Conservation (phyloP, 176 grass and related monocot species). For the Urochloa ruziziensis region DNA sequence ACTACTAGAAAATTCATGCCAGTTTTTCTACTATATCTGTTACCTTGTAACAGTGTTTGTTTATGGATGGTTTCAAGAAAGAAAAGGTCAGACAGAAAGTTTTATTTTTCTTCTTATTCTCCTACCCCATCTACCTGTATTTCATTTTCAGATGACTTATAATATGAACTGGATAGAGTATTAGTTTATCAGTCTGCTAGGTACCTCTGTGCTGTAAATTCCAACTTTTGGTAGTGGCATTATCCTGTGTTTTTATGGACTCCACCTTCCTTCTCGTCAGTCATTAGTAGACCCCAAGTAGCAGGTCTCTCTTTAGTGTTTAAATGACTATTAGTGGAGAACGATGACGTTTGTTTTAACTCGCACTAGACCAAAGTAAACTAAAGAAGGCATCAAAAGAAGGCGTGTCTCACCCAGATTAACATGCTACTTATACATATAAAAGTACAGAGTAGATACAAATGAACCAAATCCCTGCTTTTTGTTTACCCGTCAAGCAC, state of each 20-base stretch:
- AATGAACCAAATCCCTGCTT: neutral
- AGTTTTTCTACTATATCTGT: neutral
- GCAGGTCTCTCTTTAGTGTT: conserved; percentile 34
- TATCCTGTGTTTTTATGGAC: conserved; percentile 4
- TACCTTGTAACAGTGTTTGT: neutral
- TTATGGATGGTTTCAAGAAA: neutral
- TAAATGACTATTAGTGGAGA: conserved; percentile 10
- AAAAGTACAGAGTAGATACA: neutral
- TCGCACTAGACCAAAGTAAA: conserved; percentile 34
- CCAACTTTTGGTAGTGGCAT: neutral
- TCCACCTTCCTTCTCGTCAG: neutral
- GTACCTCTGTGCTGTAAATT: neutral
- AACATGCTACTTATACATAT: neutral
- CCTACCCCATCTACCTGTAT: neutral
- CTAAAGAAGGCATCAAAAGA: conserved; percentile 29
- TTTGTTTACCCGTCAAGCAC: neutral
- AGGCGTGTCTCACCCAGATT: neutral
- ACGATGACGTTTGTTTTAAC: conserved; percentile 12
- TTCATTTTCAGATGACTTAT: neutral
- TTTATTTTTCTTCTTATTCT: neutral
- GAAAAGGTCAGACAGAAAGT: neutral
- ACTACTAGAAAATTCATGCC: neutral
- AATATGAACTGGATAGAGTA: conserved; percentile 15
- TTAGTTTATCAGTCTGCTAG: neutral
- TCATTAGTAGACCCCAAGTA: conserved; percentile 23